Conservation (phyloP, 139 green algal species). For the Zygnema cylindricum region DNA sequence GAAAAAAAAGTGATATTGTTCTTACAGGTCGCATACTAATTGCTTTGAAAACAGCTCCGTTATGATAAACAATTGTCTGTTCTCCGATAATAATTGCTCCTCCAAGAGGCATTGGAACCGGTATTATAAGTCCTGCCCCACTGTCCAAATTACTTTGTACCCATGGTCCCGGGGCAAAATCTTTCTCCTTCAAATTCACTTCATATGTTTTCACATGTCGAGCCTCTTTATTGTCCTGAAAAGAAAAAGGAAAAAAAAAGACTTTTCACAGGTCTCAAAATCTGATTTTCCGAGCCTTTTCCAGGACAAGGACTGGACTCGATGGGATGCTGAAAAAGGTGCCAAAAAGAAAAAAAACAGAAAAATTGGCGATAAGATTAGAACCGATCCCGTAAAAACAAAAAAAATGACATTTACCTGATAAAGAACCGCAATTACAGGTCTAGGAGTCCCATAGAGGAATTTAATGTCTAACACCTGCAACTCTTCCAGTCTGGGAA, state of each 20-base stretch:
- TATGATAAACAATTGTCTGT: constrained; percentile 81
- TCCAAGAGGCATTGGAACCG: constrained; percentile 80
- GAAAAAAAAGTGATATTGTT: too few relatives aligned
- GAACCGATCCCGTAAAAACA: neutral
- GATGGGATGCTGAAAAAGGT: too few relatives aligned
- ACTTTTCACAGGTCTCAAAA: too few relatives aligned
- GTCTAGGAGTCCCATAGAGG: constrained; percentile 68
- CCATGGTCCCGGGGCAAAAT: constrained; percentile 77
- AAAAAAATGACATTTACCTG: constrained; percentile 61
- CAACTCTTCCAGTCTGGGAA: constrained; percentile 63
- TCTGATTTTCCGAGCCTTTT: too few relatives aligned
- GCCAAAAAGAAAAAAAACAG: too few relatives aligned
- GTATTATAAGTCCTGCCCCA: constrained; percentile 79
- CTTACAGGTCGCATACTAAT: constrained; percentile 43
- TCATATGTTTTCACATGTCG: constrained; percentile 91
- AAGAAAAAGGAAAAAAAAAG: constrained; percentile 16
- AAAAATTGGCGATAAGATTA: too few relatives aligned
- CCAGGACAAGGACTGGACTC: too few relatives aligned
- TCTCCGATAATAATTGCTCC: constrained; percentile 87
- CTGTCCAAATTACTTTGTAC: constrained; percentile 82
- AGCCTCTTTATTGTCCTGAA: constrained; percentile 82
- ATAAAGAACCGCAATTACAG: constrained; percentile 89
- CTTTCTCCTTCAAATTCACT: constrained; percentile 76
- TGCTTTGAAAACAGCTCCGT: constrained; percentile 50
- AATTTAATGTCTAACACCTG: constrained; percentile 84